Evolutionary conservation across 106 monocot species (phyloP).

Genomic region (Xerophyta viscosa): DNA sequence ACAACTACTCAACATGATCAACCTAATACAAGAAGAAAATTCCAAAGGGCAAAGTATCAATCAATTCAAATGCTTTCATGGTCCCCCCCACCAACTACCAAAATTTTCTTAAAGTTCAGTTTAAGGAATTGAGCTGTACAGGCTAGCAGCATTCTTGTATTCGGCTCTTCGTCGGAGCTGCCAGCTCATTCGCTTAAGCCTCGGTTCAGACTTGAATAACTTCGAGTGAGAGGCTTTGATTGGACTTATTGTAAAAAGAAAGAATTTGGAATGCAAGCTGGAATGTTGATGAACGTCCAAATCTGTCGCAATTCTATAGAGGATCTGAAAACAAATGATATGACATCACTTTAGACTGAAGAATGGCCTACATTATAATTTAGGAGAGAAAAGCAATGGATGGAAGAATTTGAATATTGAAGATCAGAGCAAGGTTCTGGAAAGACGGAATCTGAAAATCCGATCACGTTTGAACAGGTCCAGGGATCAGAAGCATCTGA

Average conservation of each 20-base stretch:
- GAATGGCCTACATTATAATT: constrained; percentile 21
- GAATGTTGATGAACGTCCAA: not conserved
- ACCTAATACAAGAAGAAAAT: not conserved
- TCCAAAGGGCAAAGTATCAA: constrained; percentile 6
- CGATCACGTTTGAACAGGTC: constrained; percentile 67
- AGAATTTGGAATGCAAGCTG: constrained; percentile 2
- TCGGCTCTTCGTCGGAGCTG: not conserved
- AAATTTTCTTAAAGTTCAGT: constrained; percentile 37
- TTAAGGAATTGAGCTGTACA: constrained; percentile 50
- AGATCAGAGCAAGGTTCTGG: constrained; percentile 70
- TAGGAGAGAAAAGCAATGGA: constrained; percentile 36
- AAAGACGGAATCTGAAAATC: constrained; percentile 52
- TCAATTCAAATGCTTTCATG: not conserved
- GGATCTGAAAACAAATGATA: constrained; percentile 5
- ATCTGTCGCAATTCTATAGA: constrained; percentile 6
- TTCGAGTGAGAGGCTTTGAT: not conserved
- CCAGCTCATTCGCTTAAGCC: constrained; percentile 2
- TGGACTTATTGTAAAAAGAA: constrained; percentile 29
- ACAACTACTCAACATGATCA: not conserved
- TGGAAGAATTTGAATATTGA: constrained; percentile 33
- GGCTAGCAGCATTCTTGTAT: constrained; percentile 12
- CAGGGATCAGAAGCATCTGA: constrained; percentile 35
- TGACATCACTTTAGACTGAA: constrained; percentile 1
- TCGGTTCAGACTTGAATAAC: not conserved
- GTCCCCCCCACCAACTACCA: constrained; percentile 7